Evolutionary conservation across 805 yeast species (phyloP).

Genomic region (Myxozyma kluyveri): DNA sequence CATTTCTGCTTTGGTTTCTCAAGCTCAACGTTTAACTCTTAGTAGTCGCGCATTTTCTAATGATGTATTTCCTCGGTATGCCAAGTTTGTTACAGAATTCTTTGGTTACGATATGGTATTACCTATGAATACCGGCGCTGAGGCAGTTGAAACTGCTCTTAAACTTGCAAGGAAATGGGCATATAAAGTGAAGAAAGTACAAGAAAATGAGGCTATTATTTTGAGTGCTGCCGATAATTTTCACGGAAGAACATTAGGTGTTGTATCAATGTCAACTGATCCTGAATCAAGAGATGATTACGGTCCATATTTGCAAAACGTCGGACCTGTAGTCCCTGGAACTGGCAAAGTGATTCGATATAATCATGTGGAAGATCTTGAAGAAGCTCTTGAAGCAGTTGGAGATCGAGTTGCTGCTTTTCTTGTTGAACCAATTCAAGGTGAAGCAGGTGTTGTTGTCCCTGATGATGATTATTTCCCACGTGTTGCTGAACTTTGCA

Average conservation of each 20-base stretch:
- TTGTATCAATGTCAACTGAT: conserved; percentile 94
- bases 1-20: conserved; percentile 77
- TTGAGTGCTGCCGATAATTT: conserved; percentile 85
- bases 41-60: conserved; percentile 91
- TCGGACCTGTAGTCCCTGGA: conserved; percentile 83
- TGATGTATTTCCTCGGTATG: conserved; percentile 80
- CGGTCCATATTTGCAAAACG: conserved; percentile 84
- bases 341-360: conserved; percentile 66
- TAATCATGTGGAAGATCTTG: conserved; percentile 83
- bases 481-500: conserved; percentile 61
- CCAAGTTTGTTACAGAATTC: conserved; percentile 82
- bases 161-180: conserved; percentile 98
- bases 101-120: conserved; percentile 88
- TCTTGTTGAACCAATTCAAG: conserved; percentile 92
- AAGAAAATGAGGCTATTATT: conserved; percentile 78
- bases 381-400: conserved; percentile 71
- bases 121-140: conserved; percentile 99
- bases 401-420: conserved; percentile 91
- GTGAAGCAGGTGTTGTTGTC: conserved; percentile 97
- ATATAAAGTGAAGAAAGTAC: conserved; percentile 78
- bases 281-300: conserved; percentile 84
- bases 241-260: conserved; percentile 95
- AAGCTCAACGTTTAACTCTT: conserved; percentile 78
- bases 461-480: conserved; percentile 81
- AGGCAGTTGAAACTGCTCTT: conserved; percentile 93